Evolutionary conservation across 148 eudicot species (phyloP).

Genomic region (Vaccinium macrocarpon): DNA sequence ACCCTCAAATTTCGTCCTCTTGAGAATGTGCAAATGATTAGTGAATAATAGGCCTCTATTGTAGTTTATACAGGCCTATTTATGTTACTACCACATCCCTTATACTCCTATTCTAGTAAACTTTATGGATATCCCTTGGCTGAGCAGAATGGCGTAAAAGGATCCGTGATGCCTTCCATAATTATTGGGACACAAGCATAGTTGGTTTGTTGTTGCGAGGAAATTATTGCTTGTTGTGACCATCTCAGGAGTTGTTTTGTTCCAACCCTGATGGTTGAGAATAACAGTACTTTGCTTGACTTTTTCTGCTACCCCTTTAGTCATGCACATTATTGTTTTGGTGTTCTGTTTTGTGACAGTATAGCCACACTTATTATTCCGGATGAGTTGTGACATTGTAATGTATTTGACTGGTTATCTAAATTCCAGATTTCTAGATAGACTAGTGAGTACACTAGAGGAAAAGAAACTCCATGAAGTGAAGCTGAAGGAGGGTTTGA

Average conservation of each 20-base stretch:
- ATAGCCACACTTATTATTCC: background rate
- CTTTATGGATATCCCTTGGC: background rate
- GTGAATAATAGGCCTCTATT: background rate
- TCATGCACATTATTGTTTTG: background rate
- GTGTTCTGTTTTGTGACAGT: background rate
- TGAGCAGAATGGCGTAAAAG: background rate
- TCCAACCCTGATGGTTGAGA: background rate
- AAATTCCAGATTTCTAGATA: constrained; percentile 69
- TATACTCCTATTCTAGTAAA: background rate
- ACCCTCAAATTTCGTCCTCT: background rate
- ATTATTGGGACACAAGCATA: background rate
- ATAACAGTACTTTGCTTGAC: background rate
- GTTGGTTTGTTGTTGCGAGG: background rate
- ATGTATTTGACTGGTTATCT: constrained; percentile 6
- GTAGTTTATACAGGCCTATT: background rate
- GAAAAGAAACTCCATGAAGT: constrained; percentile 93
- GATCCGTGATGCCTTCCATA: background rate
- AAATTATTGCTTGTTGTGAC: background rate
- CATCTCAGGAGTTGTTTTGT: background rate
- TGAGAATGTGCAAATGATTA: background rate
- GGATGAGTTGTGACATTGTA: constrained; percentile 8
- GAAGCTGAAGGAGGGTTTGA: constrained; percentile 81
- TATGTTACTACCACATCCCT: background rate
- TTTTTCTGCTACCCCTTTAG: background rate
- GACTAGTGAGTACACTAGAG: constrained; percentile 75